Percentiles rank a stretch among this genome's conserved stretches.
Conservation (phyloP, 352 stramenopile species). For the Thalassiosira delicatula region DNA sequence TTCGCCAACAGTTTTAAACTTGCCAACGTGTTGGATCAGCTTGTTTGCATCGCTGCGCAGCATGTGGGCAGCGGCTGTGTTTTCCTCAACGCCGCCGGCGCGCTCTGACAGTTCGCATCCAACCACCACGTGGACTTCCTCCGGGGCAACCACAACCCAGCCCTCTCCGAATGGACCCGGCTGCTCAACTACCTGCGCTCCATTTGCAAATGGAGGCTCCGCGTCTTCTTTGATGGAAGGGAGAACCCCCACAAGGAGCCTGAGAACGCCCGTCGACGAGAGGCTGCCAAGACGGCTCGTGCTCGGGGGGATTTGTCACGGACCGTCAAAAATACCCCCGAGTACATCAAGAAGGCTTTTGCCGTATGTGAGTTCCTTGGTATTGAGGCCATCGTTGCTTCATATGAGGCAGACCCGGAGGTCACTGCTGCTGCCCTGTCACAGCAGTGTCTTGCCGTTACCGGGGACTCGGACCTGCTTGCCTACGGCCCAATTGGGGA, state of each 20-base stretch:
- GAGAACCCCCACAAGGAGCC: not conserved
- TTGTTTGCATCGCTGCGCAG: too few relatives aligned
- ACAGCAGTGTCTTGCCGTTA: not conserved
- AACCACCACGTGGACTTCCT: constrained; percentile 15
- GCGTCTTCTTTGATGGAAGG: constrained; percentile 1
- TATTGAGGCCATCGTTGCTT: constrained; percentile 14
- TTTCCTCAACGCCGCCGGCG: constrained; percentile 25
- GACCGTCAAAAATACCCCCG: not conserved
- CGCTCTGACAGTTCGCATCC: constrained; percentile 23
- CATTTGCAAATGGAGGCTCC: constrained; percentile 6
- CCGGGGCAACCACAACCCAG: constrained; percentile 20
- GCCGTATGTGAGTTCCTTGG: not conserved
- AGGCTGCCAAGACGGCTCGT: not conserved
- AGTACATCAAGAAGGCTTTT: constrained; percentile 6
- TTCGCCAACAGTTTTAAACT: too few relatives aligned
- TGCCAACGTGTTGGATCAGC: too few relatives aligned
- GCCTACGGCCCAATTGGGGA: not conserved
- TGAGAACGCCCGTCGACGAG: not conserved
- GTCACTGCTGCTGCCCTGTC: not conserved
- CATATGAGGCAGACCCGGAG: constrained; percentile 32
- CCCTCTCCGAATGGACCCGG: constrained; percentile 16
- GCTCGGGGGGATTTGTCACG: not conserved
- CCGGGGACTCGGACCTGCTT: constrained; percentile 4
- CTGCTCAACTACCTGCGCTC: constrained; percentile 12
- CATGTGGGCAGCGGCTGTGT: too few relatives aligned